phyloP scores from a whole-genome alignment of 805 yeast species.

The Kodamaea sagamina region DNA sequence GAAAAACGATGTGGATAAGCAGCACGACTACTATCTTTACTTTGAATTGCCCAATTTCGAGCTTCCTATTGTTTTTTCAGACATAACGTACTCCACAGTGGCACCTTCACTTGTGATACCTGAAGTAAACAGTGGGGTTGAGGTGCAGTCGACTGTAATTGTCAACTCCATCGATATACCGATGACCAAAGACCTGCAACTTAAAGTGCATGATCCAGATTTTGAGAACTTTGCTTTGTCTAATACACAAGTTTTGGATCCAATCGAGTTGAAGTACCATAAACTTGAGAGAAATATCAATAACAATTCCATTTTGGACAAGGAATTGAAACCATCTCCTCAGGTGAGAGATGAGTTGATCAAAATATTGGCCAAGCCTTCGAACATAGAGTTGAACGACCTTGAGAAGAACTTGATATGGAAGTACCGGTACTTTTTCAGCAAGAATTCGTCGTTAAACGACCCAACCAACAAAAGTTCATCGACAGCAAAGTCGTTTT shows the following conservation, averaged over 20 bases:
- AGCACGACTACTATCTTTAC: conserved; percentile 29
- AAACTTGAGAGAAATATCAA: conserved; percentile 77
- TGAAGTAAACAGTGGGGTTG: conserved; percentile 16
- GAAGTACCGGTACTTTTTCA: conserved; percentile 80
- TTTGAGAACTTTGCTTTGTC: conserved; percentile 16
- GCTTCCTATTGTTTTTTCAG: conserved; percentile 70
- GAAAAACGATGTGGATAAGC: conserved; percentile 7
- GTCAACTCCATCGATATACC: conserved; percentile 38
- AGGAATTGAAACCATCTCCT: conserved; percentile 86
- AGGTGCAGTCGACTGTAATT: conserved; percentile 33
- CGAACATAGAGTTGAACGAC: conserved; percentile 77
- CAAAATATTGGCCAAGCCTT: conserved; percentile 71
- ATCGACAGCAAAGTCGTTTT: conserved; percentile 48
- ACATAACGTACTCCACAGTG: conserved; percentile 42
- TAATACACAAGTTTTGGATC: conserved; percentile 51
- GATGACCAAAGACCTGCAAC: conserved; percentile 13
- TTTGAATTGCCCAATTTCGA: conserved; percentile 62
- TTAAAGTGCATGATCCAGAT: conserved; percentile 49
- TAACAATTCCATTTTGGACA: conserved; percentile 73
- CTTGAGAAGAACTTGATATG: conserved; percentile 85
- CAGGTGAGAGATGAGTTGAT: conserved; percentile 73
- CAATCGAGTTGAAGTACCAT: conserved; percentile 85
- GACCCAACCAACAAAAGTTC: conserved; percentile 29
- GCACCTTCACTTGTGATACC: not conserved
- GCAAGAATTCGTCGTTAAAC: conserved; percentile 51